Evolutionary conservation across 129 eudicot species (phyloP), one percentile per base, ranked within the genome.

Genomic region (Scalesia atractyloides): DNA sequence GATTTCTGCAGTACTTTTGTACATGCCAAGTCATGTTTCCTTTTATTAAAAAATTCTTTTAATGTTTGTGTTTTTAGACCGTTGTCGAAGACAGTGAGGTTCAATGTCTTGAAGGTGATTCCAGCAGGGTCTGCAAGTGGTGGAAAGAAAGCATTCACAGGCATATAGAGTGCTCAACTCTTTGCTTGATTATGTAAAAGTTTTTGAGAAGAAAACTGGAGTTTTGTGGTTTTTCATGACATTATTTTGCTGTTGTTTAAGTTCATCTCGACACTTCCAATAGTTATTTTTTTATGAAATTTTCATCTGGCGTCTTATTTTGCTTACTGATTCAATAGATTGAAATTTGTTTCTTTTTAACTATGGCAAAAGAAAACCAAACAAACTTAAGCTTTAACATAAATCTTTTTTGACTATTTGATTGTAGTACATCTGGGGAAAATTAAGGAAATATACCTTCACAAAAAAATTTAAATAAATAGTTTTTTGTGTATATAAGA

Each of bases 81-180:
- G 0, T 68, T 80, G 1, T 80, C 84, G 1, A 80, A 80, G 76
- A 80, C 84, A 0, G 84, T 80, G 72, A 80, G 84, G 63, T 80
- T 80, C 76, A 80, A 80, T 34, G 84, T 80, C 11, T 74, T 80
- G 84, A 80, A 80, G 73, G 84, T 80, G 72, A 74, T 80, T 19
- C 84, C 84, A 17, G 84, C 84, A 18, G 84, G 84, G 44, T 80
- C 80, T 24, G 68, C 84, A 15, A 71, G 80, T n/a, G 80, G 72
- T 68, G 84, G 84, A 22, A 80, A 80, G 80, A 80, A 80, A 47
- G 84, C 84, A 6, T 80, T 80, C 68, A 74, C 84, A 7, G 84
- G 84, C 58, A 61, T 74, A 36, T 80, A 64, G 34, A 52, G 66
- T 46, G 19, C 16, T 65, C 36, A n/a, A 15, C 47, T 16, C 46